A percentile compares a stretch with the other conserved stretches of the same genome.
Evolutionary conservation across 1,284 basidiomycete genomes (phyloP).

Genomic region (Pterulicium gracile): DNA sequence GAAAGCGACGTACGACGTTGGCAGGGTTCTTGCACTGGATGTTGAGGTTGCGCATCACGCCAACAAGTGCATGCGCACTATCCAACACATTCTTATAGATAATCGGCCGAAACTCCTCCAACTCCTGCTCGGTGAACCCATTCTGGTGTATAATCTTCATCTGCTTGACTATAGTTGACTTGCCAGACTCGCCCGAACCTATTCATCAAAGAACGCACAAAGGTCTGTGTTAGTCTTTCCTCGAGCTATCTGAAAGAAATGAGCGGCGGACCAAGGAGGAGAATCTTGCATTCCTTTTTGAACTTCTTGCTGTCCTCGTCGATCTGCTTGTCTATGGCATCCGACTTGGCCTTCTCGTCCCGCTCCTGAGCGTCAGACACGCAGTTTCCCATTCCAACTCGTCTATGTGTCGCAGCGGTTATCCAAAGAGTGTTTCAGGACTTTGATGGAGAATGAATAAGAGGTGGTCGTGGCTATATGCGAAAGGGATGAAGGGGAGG

Average conservation of each 20-base stretch:
- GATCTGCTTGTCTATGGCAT: slow-evolving; percentile 62
- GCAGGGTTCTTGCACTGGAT: slow-evolving; percentile 71
- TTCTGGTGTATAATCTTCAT: slow-evolving; percentile 99
- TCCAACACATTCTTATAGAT: slow-evolving; percentile 86
- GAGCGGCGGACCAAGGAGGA: slow-evolving; percentile 67
- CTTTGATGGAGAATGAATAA: too few species aligned
- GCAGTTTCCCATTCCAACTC: slow-evolving; percentile 50
- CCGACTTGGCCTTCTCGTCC: slow-evolving; percentile 55
- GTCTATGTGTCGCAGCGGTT: slow-evolving; percentile 1
- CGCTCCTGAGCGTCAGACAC: slow-evolving; percentile 44
- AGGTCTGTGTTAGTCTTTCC: slow-evolving; percentile 5
- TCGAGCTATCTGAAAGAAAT: slow-evolving; percentile 5
- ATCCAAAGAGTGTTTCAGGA: background rate
- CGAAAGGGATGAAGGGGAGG: too few species aligned
- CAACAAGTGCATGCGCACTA: slow-evolving; percentile 81
- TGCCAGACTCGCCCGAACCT: slow-evolving; percentile 75
- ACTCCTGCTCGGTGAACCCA: slow-evolving; percentile 79
- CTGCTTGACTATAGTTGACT: slow-evolving; percentile 95
- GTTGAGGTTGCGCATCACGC: slow-evolving; percentile 85
- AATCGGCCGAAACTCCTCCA: slow-evolving; percentile 68
- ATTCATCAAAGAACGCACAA: slow-evolving; percentile 6
- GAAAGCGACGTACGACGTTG: slow-evolving; percentile 49
- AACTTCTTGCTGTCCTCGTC: slow-evolving; percentile 67
- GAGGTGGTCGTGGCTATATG: too few species aligned
- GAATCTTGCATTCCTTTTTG: slow-evolving; percentile 90